A percentile compares a stretch with the other conserved stretches of the same genome.
These are phyloP conservation scores for Coemansia sp. DNA, from an alignment of 192 early-diverging fungal species.

Conservation along the genomic window DNA sequence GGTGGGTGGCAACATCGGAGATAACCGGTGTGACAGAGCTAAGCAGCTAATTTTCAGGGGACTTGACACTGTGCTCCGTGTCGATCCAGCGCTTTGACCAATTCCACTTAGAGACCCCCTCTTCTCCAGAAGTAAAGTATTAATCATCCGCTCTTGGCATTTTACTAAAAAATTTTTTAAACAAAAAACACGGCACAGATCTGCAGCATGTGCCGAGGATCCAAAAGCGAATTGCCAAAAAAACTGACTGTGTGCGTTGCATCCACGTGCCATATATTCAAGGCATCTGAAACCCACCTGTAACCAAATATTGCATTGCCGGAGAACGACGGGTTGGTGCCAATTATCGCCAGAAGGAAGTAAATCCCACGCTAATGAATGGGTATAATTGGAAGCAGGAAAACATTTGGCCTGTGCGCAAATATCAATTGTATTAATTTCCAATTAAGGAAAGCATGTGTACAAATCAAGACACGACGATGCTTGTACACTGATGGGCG, in stretches of 20 bases:
- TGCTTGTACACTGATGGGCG: too few species aligned
- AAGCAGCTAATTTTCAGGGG: background rate
- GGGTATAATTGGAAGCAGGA: background rate
- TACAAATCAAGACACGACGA: background rate
- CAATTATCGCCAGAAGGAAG: background rate
- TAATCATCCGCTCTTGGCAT: background rate
- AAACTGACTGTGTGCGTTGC: background rate
- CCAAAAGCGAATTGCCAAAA: background rate
- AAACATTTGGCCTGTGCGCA: background rate
- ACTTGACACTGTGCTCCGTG: background rate
- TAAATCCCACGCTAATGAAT: background rate
- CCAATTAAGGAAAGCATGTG: background rate
- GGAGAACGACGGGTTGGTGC: background rate
- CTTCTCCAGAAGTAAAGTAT: background rate
- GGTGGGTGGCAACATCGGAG: background rate
- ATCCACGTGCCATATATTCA: background rate
- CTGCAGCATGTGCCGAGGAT: background rate
- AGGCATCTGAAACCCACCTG: background rate
- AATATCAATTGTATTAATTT: background rate
- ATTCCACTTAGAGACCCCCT: background rate
- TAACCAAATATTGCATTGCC: too few species aligned
- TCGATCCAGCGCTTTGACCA: background rate
- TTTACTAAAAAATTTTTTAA: background rate
- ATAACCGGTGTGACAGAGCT: background rate
- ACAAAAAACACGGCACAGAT: background rate